Base-by-base conservation (phyloP, 805 yeast species). In the Metschnikowia picachoensis region DNA sequence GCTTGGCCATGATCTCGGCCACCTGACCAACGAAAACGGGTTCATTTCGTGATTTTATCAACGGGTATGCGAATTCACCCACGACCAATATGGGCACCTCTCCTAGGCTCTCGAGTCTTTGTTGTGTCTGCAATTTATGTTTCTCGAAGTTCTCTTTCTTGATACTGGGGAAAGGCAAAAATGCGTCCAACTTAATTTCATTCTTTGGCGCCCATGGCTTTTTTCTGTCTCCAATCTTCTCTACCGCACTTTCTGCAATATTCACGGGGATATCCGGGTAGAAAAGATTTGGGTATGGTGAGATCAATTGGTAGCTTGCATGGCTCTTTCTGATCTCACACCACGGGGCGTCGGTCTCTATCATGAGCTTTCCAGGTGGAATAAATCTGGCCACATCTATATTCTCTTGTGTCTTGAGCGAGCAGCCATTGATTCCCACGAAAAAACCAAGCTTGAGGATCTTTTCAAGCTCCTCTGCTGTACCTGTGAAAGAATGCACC, bases 341-440 rank as follows among this genome's bases (percentile, higher is more conserved):
- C 99, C 99, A 94, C 1, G 99, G 99, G 3, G 97, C 90, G 66
- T 94, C 99, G 0, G 97, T 92, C 61, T 94, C 99, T 9, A 94
- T 77, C 75, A 92, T 66, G 36, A 94, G 63, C 57, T 74, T 77
- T 4, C 82, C 79, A 8, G 81, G 58, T 0, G 98, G 98, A n/a
- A 94, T 77, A 20, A 62, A 57, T 35, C 69, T 66, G 0, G 83
- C 88, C 20, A 83, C 89, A 27, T 74, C 73, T 12, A 90, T 66
- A 59, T 87, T 89, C 51, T 85, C 90, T 46, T 79, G 79, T 0
- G 87, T 80, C 59, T 85, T 86, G 53, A 94, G 74, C 1, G 98
- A 90, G 59, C 98, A 94, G 4, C 99, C 99, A 63, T 94, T 94
- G 49, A 94, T 72, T 35, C 98, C 90, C 42, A 94, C 78, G 53